These are phyloP conservation scores for Bremia lactucae DNA, from an alignment of 352 stramenopile genomes.

Conservation along the genomic window DNA sequence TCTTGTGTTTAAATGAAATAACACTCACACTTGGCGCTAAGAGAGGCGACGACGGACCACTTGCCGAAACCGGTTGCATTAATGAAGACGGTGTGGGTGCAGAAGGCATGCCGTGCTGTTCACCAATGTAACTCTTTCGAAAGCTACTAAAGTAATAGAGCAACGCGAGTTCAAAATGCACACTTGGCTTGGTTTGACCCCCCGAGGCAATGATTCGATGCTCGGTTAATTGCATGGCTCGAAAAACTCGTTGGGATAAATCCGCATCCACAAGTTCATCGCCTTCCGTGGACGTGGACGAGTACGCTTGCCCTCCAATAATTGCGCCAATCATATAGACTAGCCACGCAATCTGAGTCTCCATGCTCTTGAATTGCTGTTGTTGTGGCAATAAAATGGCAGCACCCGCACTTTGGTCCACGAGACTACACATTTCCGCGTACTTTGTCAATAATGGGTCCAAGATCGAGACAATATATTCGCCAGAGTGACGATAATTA, in stretches of 20 bases:
- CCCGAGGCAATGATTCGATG: slow-evolving; percentile 87
- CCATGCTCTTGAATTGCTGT: slow-evolving; percentile 72
- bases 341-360: slow-evolving; percentile 96
- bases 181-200: slow-evolving; percentile 75
- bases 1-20: slow-evolving; percentile 90
- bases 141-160: slow-evolving; percentile 96
- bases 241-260: slow-evolving; percentile 91
- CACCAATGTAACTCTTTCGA: slow-evolving; percentile 86
- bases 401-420: slow-evolving; percentile 48
- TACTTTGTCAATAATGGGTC: slow-evolving; percentile 93
- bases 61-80: slow-evolving; percentile 26
- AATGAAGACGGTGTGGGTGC: slow-evolving; percentile 40
- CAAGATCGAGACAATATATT: slow-evolving; percentile 91
- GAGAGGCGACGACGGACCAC: slow-evolving; percentile 46
- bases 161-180: slow-evolving; percentile 91
- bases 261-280: slow-evolving; percentile 93
- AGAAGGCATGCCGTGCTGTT: slow-evolving; percentile 84
- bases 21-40: slow-evolving; percentile 63
- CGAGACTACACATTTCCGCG: slow-evolving; percentile 76
- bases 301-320: slow-evolving; percentile 93
- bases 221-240: slow-evolving; percentile 93
- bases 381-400: slow-evolving; percentile 28
- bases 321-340: slow-evolving; percentile 94
- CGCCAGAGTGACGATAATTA: slow-evolving; percentile 89
- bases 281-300: slow-evolving; percentile 84